Evolutionary conservation across 768 basidiomycete genomes (phyloP).

Genomic region (Chalciporus pseudorubinellus): DNA sequence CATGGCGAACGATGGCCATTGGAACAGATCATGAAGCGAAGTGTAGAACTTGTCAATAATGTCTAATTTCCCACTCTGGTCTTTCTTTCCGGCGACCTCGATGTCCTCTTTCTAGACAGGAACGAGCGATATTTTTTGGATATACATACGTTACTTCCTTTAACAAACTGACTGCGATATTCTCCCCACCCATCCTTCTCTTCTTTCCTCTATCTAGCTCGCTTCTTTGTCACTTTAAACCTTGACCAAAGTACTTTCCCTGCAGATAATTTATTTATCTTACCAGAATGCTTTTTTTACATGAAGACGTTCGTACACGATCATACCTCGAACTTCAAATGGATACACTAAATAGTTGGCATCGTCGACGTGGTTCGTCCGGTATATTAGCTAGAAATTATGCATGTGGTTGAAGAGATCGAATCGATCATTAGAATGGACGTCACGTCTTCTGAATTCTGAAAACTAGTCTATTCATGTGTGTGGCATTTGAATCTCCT

Average conservation of each 20-base stretch:
- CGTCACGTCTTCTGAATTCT: too few relatives aligned
- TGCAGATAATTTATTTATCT: constrained; percentile 28
- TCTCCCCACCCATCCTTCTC: background rate
- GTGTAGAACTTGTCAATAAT: constrained; percentile 67
- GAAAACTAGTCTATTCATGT: too few relatives aligned
- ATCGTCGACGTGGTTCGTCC: background rate
- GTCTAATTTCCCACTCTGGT: constrained; percentile 15
- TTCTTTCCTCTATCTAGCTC: background rate
- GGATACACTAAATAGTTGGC: background rate
- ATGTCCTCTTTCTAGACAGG: background rate
- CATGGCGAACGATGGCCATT: constrained; percentile 72
- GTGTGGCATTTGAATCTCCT: too few relatives aligned
- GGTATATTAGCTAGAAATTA: background rate
- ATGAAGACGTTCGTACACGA: constrained; percentile 4
- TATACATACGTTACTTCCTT: constrained; percentile 21
- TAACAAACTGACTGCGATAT: constrained; percentile 7
- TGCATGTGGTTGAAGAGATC: background rate
- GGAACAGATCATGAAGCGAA: constrained; percentile 67
- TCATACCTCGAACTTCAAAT: background rate
- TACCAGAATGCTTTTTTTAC: constrained; percentile 15
- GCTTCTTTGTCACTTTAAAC: background rate
- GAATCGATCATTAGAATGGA: background rate
- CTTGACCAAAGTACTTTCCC: constrained; percentile 13
- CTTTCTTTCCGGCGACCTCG: background rate
- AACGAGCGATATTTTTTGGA: constrained; percentile 14